These are phyloP conservation scores for Catunica adiposa DNA, from an alignment of 2,329 filamentous ascomycete genomes.

Conservation along the genomic window DNA sequence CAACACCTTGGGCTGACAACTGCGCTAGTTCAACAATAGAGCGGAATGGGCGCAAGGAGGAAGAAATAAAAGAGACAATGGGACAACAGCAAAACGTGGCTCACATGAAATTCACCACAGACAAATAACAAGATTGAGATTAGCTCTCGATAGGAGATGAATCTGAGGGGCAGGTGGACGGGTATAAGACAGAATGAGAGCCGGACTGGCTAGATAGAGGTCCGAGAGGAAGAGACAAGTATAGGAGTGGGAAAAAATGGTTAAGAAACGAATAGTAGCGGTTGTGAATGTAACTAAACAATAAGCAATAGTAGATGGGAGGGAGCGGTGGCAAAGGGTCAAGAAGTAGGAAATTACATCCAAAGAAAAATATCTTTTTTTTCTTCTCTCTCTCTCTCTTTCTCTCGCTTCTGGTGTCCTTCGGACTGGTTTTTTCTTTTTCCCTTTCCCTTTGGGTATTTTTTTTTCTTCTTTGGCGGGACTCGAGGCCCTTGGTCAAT, in stretches of 20 bases:
- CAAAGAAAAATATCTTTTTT: conserved; percentile 14
- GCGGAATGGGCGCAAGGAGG: neutral
- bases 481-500: neutral
- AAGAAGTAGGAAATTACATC: conserved; percentile 7
- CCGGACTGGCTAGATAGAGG: neutral
- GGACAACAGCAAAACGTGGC: neutral
- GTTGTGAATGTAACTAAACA: neutral
- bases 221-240: neutral
- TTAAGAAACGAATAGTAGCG: neutral
- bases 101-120: neutral
- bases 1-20: neutral
- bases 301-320: neutral
- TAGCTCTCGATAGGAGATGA: no score
- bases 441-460: no score
- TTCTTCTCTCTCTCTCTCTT: conserved; percentile 16
- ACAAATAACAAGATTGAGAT: neutral
- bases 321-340: conserved; percentile 17
- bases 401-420: neutral
- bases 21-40: neutral
- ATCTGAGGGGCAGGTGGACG: neutral
- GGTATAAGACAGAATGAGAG: neutral
- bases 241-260: neutral
- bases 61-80: neutral
- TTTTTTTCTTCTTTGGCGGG: neutral
- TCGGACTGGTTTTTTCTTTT: no score